These are phyloP conservation scores for Amauroascus niger DNA, from an alignment of 2,329 filamentous ascomycete genomes.

Conservation along the genomic window DNA sequence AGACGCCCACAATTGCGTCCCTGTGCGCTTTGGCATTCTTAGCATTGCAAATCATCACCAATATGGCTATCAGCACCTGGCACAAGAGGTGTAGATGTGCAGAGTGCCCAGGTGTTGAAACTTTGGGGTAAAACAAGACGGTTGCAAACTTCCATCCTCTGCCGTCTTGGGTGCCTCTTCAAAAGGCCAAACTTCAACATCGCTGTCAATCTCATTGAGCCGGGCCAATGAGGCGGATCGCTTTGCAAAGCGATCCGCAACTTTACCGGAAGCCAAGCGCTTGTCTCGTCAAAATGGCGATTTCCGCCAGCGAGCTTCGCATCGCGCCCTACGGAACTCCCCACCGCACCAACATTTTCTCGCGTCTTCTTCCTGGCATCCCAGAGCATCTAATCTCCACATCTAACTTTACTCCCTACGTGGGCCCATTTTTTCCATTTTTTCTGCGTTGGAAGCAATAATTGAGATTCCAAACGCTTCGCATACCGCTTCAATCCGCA, in stretches of 20 bases:
- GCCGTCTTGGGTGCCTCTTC: background rate
- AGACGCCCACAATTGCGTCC: background rate
- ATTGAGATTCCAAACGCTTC: slow-evolving; percentile 3
- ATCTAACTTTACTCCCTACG: background rate
- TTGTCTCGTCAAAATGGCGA: background rate
- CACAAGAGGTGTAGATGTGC: background rate
- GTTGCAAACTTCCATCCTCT: background rate
- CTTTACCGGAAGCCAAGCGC: slow-evolving; percentile 1
- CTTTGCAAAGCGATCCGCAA: background rate
- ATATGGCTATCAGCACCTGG: background rate
- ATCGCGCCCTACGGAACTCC: background rate
- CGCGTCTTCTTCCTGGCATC: background rate
- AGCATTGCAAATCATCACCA: background rate
- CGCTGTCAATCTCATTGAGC: background rate
- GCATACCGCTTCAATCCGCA: background rate
- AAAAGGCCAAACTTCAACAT: background rate
- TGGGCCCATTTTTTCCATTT: background rate
- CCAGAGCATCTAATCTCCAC: background rate
- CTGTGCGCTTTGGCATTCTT: background rate
- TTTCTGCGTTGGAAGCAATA: background rate
- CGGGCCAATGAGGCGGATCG: background rate
- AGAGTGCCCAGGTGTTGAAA: background rate
- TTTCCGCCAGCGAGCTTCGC: background rate
- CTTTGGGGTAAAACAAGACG: slow-evolving; percentile 1
- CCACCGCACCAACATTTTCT: background rate